Conservation (phyloP, 345 rosid genomes). For the Eucalyptus tenuipes region DNA sequence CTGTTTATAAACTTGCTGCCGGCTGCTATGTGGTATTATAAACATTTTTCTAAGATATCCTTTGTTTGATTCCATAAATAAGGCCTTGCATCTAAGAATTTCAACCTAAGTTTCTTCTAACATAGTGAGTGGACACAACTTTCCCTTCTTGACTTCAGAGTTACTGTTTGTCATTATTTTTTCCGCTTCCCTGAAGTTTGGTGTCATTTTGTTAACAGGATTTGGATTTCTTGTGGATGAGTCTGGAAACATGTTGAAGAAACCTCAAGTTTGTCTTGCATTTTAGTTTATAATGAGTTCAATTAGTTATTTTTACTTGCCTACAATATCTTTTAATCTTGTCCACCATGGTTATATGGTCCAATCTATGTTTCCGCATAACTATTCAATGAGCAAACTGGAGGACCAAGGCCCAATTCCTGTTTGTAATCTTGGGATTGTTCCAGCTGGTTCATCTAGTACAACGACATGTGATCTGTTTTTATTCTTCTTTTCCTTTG, state of each 20-base stretch:
- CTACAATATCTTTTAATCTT: neutral
- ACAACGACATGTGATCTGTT: neutral
- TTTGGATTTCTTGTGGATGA: slow-evolving; percentile 77
- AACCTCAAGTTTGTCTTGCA: slow-evolving; percentile 50
- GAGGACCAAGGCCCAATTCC: neutral
- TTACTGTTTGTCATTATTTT: neutral
- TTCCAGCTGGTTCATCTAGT: neutral
- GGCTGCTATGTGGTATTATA: neutral
- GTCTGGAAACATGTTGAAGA: slow-evolving; percentile 60
- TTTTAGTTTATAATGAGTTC: neutral
- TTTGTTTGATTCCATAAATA: neutral
- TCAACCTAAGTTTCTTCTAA: neutral
- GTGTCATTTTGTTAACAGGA: slow-evolving; percentile 24
- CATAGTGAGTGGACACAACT: neutral
- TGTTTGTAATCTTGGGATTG: neutral
- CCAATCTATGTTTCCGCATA: neutral
- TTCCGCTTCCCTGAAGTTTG: neutral
- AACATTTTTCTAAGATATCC: neutral
- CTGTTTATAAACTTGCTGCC: neutral
- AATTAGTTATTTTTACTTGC: neutral
- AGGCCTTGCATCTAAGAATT: neutral
- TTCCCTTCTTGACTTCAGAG: neutral
- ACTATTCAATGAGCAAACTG: neutral
- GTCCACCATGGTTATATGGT: neutral
- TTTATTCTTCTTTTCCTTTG: neutral